A percentile compares a stretch with the other conserved stretches of the same genome.
Conservation (phyloP, 2,329 filamentous ascomycete genomes). For the Hymenoscyphus occultus region DNA sequence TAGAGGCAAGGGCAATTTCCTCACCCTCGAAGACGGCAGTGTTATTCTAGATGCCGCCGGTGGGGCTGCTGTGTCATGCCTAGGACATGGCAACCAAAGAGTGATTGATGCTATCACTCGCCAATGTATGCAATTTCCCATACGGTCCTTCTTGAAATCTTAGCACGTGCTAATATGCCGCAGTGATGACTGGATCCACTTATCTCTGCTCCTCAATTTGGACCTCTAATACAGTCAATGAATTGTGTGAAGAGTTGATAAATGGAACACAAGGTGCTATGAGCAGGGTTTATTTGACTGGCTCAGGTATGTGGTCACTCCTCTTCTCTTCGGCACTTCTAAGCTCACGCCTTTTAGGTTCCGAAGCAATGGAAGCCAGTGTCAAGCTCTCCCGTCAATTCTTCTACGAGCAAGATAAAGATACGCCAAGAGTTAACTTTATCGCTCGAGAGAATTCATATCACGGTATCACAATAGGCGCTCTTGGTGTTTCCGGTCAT, state of each 20-base stretch:
- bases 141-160: background rate
- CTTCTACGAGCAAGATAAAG: conserved; percentile 51
- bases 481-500: conserved; percentile 59
- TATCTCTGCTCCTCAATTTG: conserved; percentile 62
- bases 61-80: conserved; percentile 68
- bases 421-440: conserved; percentile 52
- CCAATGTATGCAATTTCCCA: conserved; percentile 48
- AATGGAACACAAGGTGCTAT: conserved; percentile 44
- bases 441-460: conserved; percentile 65
- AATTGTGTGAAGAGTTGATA: conserved; percentile 42
- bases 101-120: conserved; percentile 57
- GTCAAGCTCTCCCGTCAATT: conserved; percentile 67
- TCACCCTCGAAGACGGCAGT: conserved; percentile 44
- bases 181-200: conserved; percentile 40
- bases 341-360: conserved; percentile 43
- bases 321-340: background rate
- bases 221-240: conserved; percentile 50
- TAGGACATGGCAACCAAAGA: conserved; percentile 64
- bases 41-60: conserved; percentile 69
- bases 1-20: conserved; percentile 30
- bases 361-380: conserved; percentile 67
- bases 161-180: background rate
- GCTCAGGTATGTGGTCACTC: conserved; percentile 46
- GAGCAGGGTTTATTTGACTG: conserved; percentile 53
- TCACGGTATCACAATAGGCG: conserved; percentile 66